Base-by-base conservation (phyloP, 345 rosid genomes). In the Linum tenue region DNA sequence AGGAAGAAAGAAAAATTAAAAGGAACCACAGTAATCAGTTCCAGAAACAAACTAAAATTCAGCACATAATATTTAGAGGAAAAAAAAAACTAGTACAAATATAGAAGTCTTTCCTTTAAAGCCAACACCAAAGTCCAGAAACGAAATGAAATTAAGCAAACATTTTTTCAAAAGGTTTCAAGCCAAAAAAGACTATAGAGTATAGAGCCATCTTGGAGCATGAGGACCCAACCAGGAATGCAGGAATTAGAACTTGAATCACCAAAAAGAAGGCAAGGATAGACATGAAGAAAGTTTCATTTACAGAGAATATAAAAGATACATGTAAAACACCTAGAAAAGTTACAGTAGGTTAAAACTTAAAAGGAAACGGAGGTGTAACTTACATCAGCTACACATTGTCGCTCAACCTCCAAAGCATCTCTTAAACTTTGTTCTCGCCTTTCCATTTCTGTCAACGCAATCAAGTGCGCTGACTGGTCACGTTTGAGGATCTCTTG, bases 401-500 rank as follows among this genome's bases (percentile, higher is more conserved):
- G 90, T 70, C 73, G 88, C 76, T 90, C 91, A 39, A 62, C 51
- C 69, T 48, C 67, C 73, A 92, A 77, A 39, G 89, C 84, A 60
- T 79, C 82, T 73, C 79, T 80, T 74, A 88, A 80, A 72, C 77
- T 90, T 60, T 86, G 90, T 68, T 80, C 90, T 62, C 85, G 76
- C 72, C 78, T 80, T 76, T 90, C 94, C 71, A 76, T 83, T 75
- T 88, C 94, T 57, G 82, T 79, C 37, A 86, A 75, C 15, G 90
- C 82, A 62, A 90, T 84, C 64, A 80, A 62, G 68, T 82, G 80
- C 8, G 90, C 77, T 1, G 78, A 43, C 55, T 82, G 87, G 66
- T 88, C 97, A 60, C 97, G 97, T 67, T 82, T 88, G 48, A 87
- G 71, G 41, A 92, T 87, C 78, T 88, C 94, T 7, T 70, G 63